These are phyloP conservation scores for Extremus antarcticus DNA, from an alignment of 495 filamentous ascomycete genomes.

Conservation along the genomic window DNA sequence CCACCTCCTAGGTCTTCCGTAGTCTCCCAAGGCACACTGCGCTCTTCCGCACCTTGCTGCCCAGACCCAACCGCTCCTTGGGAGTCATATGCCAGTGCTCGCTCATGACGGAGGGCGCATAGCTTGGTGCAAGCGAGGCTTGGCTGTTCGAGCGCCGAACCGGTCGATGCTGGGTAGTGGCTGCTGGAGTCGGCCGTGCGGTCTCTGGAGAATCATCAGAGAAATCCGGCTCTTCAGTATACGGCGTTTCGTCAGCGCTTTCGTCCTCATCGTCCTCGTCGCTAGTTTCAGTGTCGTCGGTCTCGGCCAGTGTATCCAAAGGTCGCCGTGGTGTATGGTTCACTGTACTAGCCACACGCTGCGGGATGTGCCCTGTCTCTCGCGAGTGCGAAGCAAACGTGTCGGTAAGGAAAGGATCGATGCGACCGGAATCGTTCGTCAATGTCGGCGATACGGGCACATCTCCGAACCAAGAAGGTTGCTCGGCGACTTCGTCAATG, in stretches of 20 bases:
- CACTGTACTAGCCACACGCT: neutral
- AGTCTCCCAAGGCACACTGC: conserved; percentile 26
- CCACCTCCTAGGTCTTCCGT: neutral
- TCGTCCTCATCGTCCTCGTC: neutral
- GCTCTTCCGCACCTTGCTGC: conserved; percentile 20
- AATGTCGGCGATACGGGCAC: neutral
- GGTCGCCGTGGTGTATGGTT: neutral
- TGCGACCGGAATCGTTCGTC: neutral
- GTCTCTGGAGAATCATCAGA: no score
- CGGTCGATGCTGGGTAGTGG: neutral
- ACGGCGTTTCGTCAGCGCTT: neutral
- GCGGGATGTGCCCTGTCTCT: neutral
- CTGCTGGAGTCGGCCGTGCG: no score
- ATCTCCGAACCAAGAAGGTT: neutral
- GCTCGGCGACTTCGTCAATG: neutral
- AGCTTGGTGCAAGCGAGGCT: neutral
- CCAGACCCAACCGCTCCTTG: conserved; percentile 28
- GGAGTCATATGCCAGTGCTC: conserved; percentile 25
- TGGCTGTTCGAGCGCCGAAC: neutral
- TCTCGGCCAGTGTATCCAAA: neutral
- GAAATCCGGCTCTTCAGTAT: no score
- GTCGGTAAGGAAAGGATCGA: conserved; percentile 1
- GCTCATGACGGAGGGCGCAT: conserved; percentile 24
- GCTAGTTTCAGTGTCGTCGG: no score
- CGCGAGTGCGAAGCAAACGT: neutral